These are phyloP conservation scores for Albugo candida DNA, from an alignment of 352 stramenopile genomes.

Conservation along the genomic window DNA sequence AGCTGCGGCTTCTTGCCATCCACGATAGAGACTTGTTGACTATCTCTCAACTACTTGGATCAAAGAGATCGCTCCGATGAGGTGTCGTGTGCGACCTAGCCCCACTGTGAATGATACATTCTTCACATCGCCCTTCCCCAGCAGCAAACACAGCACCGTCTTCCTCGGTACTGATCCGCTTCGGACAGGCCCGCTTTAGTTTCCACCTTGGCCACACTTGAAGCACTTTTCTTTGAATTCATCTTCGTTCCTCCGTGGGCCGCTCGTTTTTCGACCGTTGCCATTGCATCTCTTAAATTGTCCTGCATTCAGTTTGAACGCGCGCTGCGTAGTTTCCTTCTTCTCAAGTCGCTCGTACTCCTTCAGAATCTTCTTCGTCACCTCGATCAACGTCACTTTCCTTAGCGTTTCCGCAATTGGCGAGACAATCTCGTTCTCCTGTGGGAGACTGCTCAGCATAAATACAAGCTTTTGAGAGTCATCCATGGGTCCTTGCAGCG, in stretches of 20 bases:
- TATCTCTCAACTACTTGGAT: constrained; percentile 4
- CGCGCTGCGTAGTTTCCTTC: constrained; percentile 3
- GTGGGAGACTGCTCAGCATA: constrained; percentile 9
- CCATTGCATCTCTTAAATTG: background rate
- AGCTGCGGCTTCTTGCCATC: constrained; percentile 5
- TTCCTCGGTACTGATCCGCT: background rate
- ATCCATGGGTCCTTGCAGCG: constrained; percentile 10
- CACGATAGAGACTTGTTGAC: constrained; percentile 1
- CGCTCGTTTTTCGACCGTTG: constrained; percentile 3
- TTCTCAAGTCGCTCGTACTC: too few relatives aligned
- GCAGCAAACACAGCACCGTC: constrained; percentile 2
- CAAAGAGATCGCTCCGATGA: constrained; percentile 3
- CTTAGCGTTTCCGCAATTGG: too few relatives aligned
- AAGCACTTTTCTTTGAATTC: constrained; percentile 10
- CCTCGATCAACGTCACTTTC: too few relatives aligned
- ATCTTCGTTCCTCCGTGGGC: background rate
- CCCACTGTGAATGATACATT: constrained; percentile 6
- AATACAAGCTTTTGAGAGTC: constrained; percentile 10
- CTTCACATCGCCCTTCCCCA: background rate
- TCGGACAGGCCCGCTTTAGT: constrained; percentile 7
- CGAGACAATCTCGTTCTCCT: constrained; percentile 7
- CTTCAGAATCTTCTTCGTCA: too few relatives aligned
- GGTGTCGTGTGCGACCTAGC: constrained; percentile 8
- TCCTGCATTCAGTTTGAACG: background rate
- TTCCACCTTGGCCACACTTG: constrained; percentile 1